Evolutionary conservation across 352 stramenopile genomes (phyloP), one percentile per base, ranked within the genome.

Genomic region (Phytophthora quininea): DNA sequence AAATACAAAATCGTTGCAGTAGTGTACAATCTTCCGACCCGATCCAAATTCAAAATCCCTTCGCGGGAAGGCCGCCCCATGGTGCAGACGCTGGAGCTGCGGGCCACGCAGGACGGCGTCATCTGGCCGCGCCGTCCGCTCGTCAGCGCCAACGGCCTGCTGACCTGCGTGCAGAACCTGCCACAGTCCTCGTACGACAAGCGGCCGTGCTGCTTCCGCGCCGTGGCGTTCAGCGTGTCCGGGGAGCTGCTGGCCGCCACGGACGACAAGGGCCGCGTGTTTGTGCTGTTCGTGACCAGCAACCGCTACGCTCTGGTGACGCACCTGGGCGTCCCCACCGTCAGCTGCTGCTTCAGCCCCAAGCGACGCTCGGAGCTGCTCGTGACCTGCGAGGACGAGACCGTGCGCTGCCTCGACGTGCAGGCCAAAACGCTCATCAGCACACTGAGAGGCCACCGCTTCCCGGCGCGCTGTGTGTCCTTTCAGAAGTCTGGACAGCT

Each of bases 371-470:
- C 76, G n/a, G 88, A 96, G 64, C 65, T 94, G 54, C 82, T 94
- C 19, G 80, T 96, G 43, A 92, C 86, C 6, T 93, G 88, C 67
- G 88, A 96, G 70, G 89, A 94, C 73, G 78, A 92, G 64, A 89
- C 71, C 64, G 84, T 93, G 42, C 49, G 72, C 6, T 96, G 88
- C 59, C 85, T 96, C 32, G 84, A 96, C 58, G 84, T 95, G 29
- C 73, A 89, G 48, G 80, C 86, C 0, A 82, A 92, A 65, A 74
- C 68, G 35, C 75, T 95, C 12, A 86, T 96, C 45, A 92, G 86
- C 61, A 94, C 88, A n/a, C 63, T 94, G 9, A 73, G 80, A 50
- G 88, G 86, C 6, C 86, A 95, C 59, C 74, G 77, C 1, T 71
- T 80, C 47, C 80, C 84, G 2, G 79, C 84, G 32, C 64, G 61